Evolutionary conservation across 2,329 filamentous ascomycete genomes (phyloP).

Genomic region (Cladosporium halotolerans): DNA sequence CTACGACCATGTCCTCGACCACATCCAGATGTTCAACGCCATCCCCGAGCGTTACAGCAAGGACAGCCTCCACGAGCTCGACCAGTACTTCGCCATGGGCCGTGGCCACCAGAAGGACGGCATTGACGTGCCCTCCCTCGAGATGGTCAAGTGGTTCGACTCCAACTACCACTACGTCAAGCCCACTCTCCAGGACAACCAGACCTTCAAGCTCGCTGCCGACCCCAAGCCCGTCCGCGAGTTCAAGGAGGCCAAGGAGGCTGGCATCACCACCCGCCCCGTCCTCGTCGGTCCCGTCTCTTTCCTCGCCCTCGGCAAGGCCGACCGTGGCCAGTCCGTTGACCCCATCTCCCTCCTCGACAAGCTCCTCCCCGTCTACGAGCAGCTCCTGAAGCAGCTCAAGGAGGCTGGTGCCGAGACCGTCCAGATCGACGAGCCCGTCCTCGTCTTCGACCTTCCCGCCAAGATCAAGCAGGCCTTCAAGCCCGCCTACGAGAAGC

Average conservation of each 20-base stretch:
- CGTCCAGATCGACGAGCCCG: constrained; percentile 97
- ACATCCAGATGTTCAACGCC: constrained; percentile 96
- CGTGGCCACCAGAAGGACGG: constrained; percentile 94
- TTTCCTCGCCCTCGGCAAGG: constrained; percentile 96
- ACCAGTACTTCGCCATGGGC: constrained; percentile 99
- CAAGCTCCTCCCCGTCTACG: constrained; percentile 90
- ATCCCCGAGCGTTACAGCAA: constrained; percentile 90
- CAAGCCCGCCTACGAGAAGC: constrained; percentile 94
- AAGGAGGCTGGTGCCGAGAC: constrained; percentile 94
- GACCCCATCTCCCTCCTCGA: constrained; percentile 90
- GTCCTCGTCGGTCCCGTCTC: constrained; percentile 94
- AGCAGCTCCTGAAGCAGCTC: constrained; percentile 84
- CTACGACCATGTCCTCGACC: constrained; percentile 95
- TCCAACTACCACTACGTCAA: constrained; percentile 99
- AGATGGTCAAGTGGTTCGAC: constrained; percentile 99
- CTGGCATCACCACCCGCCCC: constrained; percentile 84
- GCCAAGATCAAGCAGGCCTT: constrained; percentile 90
- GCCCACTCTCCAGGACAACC: constrained; percentile 93
- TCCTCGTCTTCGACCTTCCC: constrained; percentile 90
- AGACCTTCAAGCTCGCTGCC: constrained; percentile 82
- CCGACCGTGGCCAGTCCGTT: constrained; percentile 88
- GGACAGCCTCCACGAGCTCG: constrained; percentile 78
- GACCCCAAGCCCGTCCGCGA: constrained; percentile 91
- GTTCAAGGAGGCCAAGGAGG: constrained; percentile 97
- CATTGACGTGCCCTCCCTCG: constrained; percentile 76